These are phyloP conservation scores for Marasmius sp. DNA, from an alignment of 1,284 basidiomycete species.

Conservation along the genomic window DNA sequence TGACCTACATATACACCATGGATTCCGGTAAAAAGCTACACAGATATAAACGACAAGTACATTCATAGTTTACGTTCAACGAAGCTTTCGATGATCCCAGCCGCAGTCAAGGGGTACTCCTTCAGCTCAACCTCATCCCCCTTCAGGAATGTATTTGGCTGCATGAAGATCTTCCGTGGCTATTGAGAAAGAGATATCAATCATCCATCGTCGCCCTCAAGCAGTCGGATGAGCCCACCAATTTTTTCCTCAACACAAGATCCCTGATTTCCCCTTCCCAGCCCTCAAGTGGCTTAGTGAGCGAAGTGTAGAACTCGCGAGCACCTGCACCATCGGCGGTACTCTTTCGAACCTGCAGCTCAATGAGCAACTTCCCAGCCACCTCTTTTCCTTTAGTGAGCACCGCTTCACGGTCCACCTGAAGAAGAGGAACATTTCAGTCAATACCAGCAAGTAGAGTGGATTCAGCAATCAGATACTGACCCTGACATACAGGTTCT, in stretches of 20 bases:
- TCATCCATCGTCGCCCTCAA: background rate
- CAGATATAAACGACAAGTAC: background rate
- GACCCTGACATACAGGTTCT: slow-evolving; percentile 71
- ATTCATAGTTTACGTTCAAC: slow-evolving; percentile 66
- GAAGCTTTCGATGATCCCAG: slow-evolving; percentile 78
- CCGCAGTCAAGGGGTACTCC: slow-evolving; percentile 72
- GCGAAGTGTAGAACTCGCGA: slow-evolving; percentile 67
- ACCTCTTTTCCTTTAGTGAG: slow-evolving; percentile 63
- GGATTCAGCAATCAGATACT: slow-evolving; percentile 19
- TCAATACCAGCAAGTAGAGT: background rate
- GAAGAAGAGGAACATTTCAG: background rate
- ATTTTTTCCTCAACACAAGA: slow-evolving; percentile 76
- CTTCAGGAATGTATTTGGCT: slow-evolving; percentile 73
- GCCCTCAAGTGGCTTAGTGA: slow-evolving; percentile 68
- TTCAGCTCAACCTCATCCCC: slow-evolving; percentile 68
- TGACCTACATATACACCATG: no score
- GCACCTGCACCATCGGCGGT: slow-evolving; percentile 80
- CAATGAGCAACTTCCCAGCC: slow-evolving; percentile 70
- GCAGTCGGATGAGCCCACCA: slow-evolving; percentile 42
- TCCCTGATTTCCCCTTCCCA: slow-evolving; percentile 79
- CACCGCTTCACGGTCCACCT: slow-evolving; percentile 73
- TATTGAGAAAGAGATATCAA: slow-evolving; percentile 25
- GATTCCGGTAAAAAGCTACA: background rate
- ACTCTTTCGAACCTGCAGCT: slow-evolving; percentile 81
- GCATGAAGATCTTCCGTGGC: slow-evolving; percentile 81